Evolutionary conservation across 2,329 filamentous ascomycete genomes (phyloP).

Genomic region (Pseudocercospora crystallina): DNA sequence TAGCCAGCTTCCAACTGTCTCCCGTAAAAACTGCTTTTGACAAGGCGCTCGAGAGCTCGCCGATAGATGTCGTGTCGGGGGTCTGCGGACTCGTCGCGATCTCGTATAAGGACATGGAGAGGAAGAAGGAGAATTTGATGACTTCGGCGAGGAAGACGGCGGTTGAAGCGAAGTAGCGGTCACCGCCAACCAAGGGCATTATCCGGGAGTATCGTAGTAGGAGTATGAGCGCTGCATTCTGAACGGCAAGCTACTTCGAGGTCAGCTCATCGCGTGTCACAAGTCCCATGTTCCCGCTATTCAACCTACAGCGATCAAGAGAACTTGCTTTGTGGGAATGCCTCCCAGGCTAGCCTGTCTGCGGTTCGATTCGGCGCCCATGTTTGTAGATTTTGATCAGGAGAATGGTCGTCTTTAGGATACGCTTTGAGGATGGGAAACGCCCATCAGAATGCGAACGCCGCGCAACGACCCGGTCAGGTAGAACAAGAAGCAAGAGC

Average conservation of each 20-base stretch:
- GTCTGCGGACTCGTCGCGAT: conserved; percentile 77
- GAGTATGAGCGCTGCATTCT: conserved; percentile 77
- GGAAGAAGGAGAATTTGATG: conserved; percentile 80
- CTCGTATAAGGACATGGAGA: conserved; percentile 86
- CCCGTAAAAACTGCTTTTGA: conserved; percentile 79
- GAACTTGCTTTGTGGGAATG: conserved; percentile 66
- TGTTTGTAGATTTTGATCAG: conserved; percentile 5
- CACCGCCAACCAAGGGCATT: conserved; percentile 80
- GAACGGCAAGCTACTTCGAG: conserved; percentile 65
- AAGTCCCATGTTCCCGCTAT: too few species aligned
- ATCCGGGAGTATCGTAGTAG: conserved; percentile 93
- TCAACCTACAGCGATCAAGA: conserved; percentile 58
- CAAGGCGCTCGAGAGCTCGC: conserved; percentile 69
- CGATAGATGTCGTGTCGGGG: conserved; percentile 63
- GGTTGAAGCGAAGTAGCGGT: conserved; percentile 90
- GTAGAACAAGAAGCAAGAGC: background rate
- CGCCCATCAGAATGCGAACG: conserved; percentile 8
- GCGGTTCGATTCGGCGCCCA: conserved; percentile 19
- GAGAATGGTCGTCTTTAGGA: background rate
- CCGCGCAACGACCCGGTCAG: background rate
- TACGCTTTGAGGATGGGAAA: conserved; percentile 3
- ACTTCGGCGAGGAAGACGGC: conserved; percentile 93
- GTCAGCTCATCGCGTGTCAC: conserved; percentile 21
- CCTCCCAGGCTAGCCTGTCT: conserved; percentile 44
- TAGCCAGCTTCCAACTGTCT: conserved; percentile 91